These are phyloP conservation scores for Flaveria bidentis DNA, from an alignment of 129 eudicot genomes.

Conservation along the genomic window DNA sequence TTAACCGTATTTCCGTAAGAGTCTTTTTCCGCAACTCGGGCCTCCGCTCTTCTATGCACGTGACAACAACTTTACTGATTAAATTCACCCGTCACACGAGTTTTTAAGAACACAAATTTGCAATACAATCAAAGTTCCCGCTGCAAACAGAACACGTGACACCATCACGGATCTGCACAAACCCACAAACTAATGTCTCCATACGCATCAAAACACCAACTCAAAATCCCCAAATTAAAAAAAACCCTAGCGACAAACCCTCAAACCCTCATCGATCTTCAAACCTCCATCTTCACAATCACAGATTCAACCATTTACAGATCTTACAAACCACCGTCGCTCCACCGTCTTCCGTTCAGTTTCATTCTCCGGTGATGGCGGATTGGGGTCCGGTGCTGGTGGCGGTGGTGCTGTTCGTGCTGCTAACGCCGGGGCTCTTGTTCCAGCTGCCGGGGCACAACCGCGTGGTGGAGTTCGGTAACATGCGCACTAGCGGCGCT, in stretches of 20 bases:
- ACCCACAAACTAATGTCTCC: constrained; percentile 18
- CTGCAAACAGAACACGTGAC: constrained; percentile 26
- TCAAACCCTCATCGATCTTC: constrained; percentile 15
- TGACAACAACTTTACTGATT: no score
- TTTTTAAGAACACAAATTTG: background rate
- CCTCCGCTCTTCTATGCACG: no score
- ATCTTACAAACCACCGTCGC: constrained; percentile 5
- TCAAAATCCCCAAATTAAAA: constrained; percentile 14
- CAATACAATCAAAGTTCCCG: constrained; percentile 12
- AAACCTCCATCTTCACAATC: background rate
- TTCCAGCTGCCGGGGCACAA: constrained; percentile 63
- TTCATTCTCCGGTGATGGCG: constrained; percentile 26
- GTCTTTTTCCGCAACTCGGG: no score
- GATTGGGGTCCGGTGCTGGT: constrained; percentile 62
- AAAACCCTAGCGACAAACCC: constrained; percentile 11
- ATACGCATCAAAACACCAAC: background rate
- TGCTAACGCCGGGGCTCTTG: constrained; percentile 56
- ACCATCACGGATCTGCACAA: constrained; percentile 25
- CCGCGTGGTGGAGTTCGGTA: constrained; percentile 52
- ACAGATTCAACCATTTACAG: background rate
- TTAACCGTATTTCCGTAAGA: no score
- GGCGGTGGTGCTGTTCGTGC: constrained; percentile 48
- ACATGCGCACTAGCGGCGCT: constrained; percentile 55
- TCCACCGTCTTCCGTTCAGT: background rate
- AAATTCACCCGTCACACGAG: no score